Conservation (phyloP, 306 rosid species). For the Cicer judaicum region DNA sequence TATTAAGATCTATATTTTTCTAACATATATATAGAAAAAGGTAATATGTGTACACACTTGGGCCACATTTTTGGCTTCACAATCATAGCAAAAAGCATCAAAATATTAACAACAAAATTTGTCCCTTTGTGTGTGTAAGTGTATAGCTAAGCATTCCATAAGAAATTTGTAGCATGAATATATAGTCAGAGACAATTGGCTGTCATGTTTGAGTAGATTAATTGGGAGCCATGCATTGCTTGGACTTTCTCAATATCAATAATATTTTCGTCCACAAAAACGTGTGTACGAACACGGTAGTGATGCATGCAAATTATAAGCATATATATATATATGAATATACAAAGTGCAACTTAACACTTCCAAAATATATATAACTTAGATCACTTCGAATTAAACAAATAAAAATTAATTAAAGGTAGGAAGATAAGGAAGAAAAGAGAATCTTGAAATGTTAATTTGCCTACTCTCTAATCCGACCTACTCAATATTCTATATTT, state of each 20-base stretch:
- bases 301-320: background rate
- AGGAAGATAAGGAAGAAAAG: constrained; percentile 2
- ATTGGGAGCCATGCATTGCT: constrained; percentile 10
- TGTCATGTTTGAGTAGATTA: constrained; percentile 40
- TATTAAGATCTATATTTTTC: no score
- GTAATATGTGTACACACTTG: constrained; percentile 49
- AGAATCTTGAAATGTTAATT: constrained; percentile 38
- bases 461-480: constrained; percentile 45
- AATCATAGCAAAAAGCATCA: constrained; percentile 41
- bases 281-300: constrained; percentile 55
- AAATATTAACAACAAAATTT: constrained; percentile 43
- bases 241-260: constrained; percentile 21
- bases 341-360: constrained; percentile 17
- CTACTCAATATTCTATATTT: constrained; percentile 67
- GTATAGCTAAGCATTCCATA: constrained; percentile 26
- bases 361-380: background rate
- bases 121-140: constrained; percentile 13
- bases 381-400: background rate
- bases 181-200: constrained; percentile 41
- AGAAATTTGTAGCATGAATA: constrained; percentile 14
- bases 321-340: constrained; percentile 1
- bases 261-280: constrained; percentile 35
- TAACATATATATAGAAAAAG: background rate
- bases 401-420: constrained; percentile 17
- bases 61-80: constrained; percentile 48